Conservation (phyloP, 345 rosid species). For the Acer saccharum region DNA sequence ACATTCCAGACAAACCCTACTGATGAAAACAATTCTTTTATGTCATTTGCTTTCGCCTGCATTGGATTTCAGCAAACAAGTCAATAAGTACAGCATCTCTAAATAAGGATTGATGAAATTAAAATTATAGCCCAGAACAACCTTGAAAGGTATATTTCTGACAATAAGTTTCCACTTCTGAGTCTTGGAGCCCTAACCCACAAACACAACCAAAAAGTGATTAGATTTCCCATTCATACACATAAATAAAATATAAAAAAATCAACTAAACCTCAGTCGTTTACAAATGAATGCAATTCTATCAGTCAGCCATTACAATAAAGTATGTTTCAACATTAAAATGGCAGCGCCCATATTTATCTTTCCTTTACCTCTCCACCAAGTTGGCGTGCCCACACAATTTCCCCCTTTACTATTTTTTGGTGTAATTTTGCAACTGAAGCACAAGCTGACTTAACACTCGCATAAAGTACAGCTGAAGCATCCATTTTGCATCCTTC, state of each 20-base stretch:
- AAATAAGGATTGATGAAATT: constrained; percentile 4
- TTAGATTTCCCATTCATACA: constrained; percentile 1
- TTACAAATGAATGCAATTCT: neutral
- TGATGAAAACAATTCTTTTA: constrained; percentile 61
- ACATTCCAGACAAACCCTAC: constrained; percentile 96
- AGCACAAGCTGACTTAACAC: constrained; percentile 78
- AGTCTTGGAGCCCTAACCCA: constrained; percentile 85
- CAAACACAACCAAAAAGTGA: constrained; percentile 19
- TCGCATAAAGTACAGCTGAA: constrained; percentile 79
- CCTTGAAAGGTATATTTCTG: constrained; percentile 95
- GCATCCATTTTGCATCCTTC: constrained; percentile 91
- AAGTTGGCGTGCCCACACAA: constrained; percentile 93
- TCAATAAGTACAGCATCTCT: constrained; percentile 16
- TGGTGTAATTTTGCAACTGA: constrained; percentile 67
- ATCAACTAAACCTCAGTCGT: constrained; percentile 1
- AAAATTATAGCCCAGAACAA: constrained; percentile 29
- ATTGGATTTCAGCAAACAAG: constrained; percentile 18
- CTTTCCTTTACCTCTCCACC: constrained; percentile 83
- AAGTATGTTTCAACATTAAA: neutral
- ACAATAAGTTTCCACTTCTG: constrained; percentile 94
- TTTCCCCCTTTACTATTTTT: constrained; percentile 60
- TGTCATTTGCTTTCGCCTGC: constrained; percentile 72
- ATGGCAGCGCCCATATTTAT: neutral
- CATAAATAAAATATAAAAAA: neutral
- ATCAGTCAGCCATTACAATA: constrained; percentile 5